Base-by-base conservation (phyloP, 495 filamentous ascomycete genomes). In the Penicillium ucsense region DNA sequence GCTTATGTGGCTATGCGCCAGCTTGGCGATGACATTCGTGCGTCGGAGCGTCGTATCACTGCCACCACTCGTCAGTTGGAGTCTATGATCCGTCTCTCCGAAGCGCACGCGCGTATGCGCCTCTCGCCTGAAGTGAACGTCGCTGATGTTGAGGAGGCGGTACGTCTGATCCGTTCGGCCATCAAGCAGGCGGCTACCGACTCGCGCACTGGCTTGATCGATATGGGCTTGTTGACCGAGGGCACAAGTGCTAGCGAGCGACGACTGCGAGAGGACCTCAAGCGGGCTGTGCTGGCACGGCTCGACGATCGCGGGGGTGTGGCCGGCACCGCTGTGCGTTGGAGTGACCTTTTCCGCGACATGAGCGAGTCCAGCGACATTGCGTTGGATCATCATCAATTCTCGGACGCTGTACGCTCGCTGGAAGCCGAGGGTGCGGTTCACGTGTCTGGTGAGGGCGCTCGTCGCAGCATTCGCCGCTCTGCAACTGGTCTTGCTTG, bases 91-190 rank as follows among this genome's bases (percentile, higher is more conserved):
- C 89, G 92, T 36, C 81, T 98, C 3, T 73, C 90, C 1, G 92
- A 98, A 74, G 91, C 92, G 9, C 94, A 97, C 67, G 92, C 92
- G 20, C 95, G 95, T 60, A 98, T 98, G 92, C 83, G 92, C 30
- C 75, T 98, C 7, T 82, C 86, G 0, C 54, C 68, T 0, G 74
- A 71, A 38, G 94, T 98, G 35, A 91, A 86, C 1, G 77, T 72
- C 8, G 78, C 80, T 45, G 92, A 98, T 62, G 92, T 98, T 20
- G 66, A 82, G 9, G 92, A 98, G 71, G 90, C 92, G 4, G 88
- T 94, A 8, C 83, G 92, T 8, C 73, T 98, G 45, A 98, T 97
- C 68, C 84, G 86, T 54, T 83, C 81, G 0, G 92, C 92, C n/a
- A 82, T 99, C 59, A 97, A 99, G 74, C 89, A 94, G 56, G 85